Base-by-base conservation (phyloP, 495 filamentous ascomycete species). In the Aeminium ludgeri region DNA sequence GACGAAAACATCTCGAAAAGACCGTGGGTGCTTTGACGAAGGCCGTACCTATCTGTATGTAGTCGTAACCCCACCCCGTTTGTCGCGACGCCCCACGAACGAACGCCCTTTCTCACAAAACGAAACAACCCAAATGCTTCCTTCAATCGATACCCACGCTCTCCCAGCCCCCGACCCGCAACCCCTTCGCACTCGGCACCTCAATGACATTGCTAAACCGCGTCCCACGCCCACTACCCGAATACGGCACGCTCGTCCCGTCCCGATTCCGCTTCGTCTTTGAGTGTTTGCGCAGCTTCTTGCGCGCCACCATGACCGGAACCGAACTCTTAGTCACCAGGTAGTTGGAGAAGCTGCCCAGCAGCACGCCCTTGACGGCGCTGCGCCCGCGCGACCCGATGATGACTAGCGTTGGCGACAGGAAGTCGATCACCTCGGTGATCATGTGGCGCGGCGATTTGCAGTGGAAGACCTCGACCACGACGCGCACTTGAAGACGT, bases 291-390 rank as follows among this genome's bases (percentile, higher is more conserved):
- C 57, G 44, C 33, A 63, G 52, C 35, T 55, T 56, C 50, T 61
- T 63, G 27, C 60, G 50, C 13, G 60, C 60, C 0, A 63, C 60
- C 60, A 63, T 63, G 19, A 63, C 60, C n/a, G 89, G 89, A n/a
- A 93, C 85, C 6, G 82, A 91, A 38, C 80, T 86, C 61, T 95
- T 94, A 32, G 82, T 86, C 19, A 97, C 83, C 10, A 97, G 69
- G 55, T 97, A 97, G 55, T 94, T 95, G 40, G 82, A 87, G 59
- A 97, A 96, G 2, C 86, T 94, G 13, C 89, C 89, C 13, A 96
- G 70, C 23, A 97, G 73, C 19, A 91, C 84, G 52, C 84, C 89
- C 61, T 94, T 96, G 43, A 97, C 59, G 42, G 86, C 83, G 57
- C 82, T 87, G 40, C 86, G 69, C 29, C 89, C 89, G 50, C 89